Evolutionary conservation across 2,329 filamentous ascomycete species (phyloP), one percentile per base, ranked within the genome.

Genomic region (Davidsoniella eucalypti): DNA sequence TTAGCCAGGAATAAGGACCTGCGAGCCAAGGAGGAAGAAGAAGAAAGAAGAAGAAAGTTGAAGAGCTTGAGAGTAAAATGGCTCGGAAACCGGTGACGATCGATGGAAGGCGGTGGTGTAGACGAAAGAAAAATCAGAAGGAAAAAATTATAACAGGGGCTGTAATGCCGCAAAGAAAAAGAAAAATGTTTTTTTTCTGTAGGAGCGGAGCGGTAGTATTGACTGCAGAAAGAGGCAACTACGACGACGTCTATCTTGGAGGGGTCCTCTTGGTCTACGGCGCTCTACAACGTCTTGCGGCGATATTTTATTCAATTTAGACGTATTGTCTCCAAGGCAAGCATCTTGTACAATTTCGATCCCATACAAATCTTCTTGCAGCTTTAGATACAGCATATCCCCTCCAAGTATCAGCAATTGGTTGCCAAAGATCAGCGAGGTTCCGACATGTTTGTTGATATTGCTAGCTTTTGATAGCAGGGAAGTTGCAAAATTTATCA

Each of bases 41-140:
- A 21, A 21, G 21, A 21, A 5, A 21, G 21, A 21, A 21, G 21
- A 4, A 10, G 38, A 12, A 38, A n/a, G 37, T 9, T 41, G 57
- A 59, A 57, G 56, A 60, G 55, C 58, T 60, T 64, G 58, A 52
- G 58, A 52, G 58, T 55, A 51, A 61, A 58, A 58, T 61, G 58
- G 57, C 60, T 59, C 56, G 57, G 60, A 59, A 58, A 21, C 21
- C 21, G 57, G 58, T 57, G 58, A 58, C 60, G 55, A 54, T 49
- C 57, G 6, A 57, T 55, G 56, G 58, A 29, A 39, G 41, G 26
- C 54, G 38, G 12, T 52, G 47, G 51, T 37, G 43, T 42, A 36
- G 47, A 43, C 49, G 51, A 54, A 51, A 55, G 51, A 55, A 54
- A 55, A 42, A 47, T 41, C 38, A 55, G 33, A 40, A 51, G 40